Percentiles rank a stretch among this genome's conserved stretches.
Conservation (phyloP, 495 filamentous ascomycete genomes). For the Extremus antarcticus region DNA sequence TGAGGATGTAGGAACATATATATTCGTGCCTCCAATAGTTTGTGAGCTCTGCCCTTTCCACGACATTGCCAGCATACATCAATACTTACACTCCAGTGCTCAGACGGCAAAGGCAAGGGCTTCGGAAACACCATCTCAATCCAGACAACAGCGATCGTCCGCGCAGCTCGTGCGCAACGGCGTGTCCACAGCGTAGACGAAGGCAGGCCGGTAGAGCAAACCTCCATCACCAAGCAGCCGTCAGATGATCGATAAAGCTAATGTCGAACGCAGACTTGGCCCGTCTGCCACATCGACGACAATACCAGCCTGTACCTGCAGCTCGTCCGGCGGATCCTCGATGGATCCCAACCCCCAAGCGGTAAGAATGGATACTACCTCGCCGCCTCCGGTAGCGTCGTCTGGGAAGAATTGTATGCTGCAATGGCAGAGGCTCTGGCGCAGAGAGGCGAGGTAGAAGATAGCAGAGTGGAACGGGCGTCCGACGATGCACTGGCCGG, state of each 20-base stretch:
- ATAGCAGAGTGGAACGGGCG: constrained; percentile 26
- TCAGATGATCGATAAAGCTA: not conserved
- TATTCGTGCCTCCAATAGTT: not conserved
- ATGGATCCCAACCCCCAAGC: constrained; percentile 26
- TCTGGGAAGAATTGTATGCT: constrained; percentile 39
- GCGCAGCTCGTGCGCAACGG: constrained; percentile 30
- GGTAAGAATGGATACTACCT: constrained; percentile 41
- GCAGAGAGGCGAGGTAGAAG: constrained; percentile 30
- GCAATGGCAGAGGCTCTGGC: constrained; percentile 33
- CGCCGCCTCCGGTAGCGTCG: constrained; percentile 36
- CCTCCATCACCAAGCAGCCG: not conserved
- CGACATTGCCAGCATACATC: too few relatives aligned
- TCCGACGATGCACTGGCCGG: constrained; percentile 26
- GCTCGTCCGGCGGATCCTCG: constrained; percentile 35
- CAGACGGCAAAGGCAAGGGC: constrained; percentile 38
- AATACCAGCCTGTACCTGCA: constrained; percentile 35
- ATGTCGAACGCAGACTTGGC: constrained; percentile 33
- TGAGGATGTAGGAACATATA: not conserved
- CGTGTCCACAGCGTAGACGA: constrained; percentile 33
- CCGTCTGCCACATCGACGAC: constrained; percentile 39
- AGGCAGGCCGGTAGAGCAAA: constrained; percentile 25
- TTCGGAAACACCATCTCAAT: constrained; percentile 42
- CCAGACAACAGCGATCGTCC: constrained; percentile 39
- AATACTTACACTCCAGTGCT: too few relatives aligned
- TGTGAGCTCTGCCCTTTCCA: too few relatives aligned